Evolutionary conservation across 2,329 filamentous ascomycete species (phyloP).

Genomic region (Botrytis medusae): DNA sequence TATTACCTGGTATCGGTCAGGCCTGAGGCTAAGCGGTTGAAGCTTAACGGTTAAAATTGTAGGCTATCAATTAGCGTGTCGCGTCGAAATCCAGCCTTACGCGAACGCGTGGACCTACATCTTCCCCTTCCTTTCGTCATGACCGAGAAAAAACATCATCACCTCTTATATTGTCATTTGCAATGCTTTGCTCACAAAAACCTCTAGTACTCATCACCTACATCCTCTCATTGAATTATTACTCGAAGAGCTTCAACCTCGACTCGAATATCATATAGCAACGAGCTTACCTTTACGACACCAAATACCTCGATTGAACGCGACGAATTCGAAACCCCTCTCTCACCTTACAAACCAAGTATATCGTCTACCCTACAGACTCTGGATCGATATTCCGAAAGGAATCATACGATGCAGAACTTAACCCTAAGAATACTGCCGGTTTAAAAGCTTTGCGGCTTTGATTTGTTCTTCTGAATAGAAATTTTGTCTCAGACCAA

Average conservation of each 20-base stretch:
- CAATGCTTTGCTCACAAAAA: constrained; percentile 26
- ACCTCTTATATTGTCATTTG: constrained; percentile 33
- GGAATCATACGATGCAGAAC: constrained; percentile 76
- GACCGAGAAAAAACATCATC: constrained; percentile 22
- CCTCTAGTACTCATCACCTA: constrained; percentile 14
- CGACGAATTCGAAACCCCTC: constrained; percentile 43
- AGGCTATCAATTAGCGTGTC: background rate
- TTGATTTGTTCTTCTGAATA: constrained; percentile 70
- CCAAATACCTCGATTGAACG: constrained; percentile 28
- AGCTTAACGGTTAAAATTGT: background rate
- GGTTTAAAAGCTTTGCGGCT: constrained; percentile 71
- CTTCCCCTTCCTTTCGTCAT: background rate
- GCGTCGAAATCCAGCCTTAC: constrained; percentile 1
- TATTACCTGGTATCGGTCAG: background rate
- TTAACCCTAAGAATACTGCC: constrained; percentile 90
- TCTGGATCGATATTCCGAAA: constrained; percentile 70
- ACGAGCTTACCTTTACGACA: constrained; percentile 32
- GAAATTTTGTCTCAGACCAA: constrained; percentile 38
- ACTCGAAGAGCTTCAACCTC: constrained; percentile 27
- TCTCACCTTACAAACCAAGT: constrained; percentile 55
- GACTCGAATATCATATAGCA: constrained; percentile 29
- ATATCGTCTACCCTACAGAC: constrained; percentile 78
- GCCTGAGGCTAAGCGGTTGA: background rate
- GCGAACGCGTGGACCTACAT: constrained; percentile 1
- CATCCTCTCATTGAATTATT: constrained; percentile 25